Base-by-base conservation (phyloP, 306 rosid genomes). In the Acacia melanoxylon region DNA sequence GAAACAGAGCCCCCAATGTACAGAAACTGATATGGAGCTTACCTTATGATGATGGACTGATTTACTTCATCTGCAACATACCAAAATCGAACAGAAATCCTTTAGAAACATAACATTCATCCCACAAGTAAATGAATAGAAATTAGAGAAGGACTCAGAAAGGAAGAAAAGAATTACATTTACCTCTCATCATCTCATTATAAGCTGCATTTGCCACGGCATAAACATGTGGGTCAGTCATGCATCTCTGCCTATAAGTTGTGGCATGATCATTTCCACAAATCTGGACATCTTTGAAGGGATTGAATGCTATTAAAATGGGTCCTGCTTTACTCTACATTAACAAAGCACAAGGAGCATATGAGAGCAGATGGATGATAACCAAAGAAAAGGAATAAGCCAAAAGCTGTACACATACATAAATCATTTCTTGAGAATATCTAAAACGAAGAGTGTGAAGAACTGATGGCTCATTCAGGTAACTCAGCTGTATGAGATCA, bases 11-110 rank as follows among this genome's bases (percentile, higher is more conserved):
- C 59, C 17, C 73, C 29, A 37, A 25, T 48, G 75, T 74, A 51
- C 22, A 12, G 17, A 77, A 24, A 78, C 61, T 66, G 58, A 77
- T 14, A 24, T 58, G 71, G 78, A 65, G 63, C 94, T 88, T 76
- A 95, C 98, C 99, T 92, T 90, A 92, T 85, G 78, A 95, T 89
- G 75, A 95, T 92, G 81, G 98, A 95, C 84, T 93, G 98, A 86
- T 93, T 86, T 82, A 83, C 89, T 84, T 88, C 90, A 79, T 90
- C 98, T 95, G 98, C 91, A 88, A 87, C 78, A 85, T 65, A 72
- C 52, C 66, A 41, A 86, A 63, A 72, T 68, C 62, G 74, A 82
- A 84, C 14, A 70, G 49, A 75, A 82, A 88, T 73, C 71, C 75
- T 65, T 85, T 46, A 79, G 87, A 81, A 75, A 80, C 40, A 76